Evolutionary conservation across 2,329 filamentous ascomycete genomes (phyloP), one percentile per base, ranked within the genome.

Genomic region (Escovopsis weberi): DNA sequence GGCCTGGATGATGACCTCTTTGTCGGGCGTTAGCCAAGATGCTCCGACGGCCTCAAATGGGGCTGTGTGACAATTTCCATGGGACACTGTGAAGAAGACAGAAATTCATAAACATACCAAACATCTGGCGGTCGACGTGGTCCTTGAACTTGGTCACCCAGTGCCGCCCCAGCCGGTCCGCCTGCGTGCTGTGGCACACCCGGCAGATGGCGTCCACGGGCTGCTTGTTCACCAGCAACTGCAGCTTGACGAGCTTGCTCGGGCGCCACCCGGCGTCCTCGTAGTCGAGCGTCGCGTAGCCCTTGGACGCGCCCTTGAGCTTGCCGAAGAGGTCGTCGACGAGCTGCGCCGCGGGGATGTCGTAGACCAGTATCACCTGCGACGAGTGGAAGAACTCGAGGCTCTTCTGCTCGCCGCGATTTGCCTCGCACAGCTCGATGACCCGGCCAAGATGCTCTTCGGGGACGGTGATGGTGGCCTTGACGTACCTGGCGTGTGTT

Each of bases 301-400:
- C 91, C 59, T 94, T 95, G 2, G 88, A 95, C 0, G 78, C 75
- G 33, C 87, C 85, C 61, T 98, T 98, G 42, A 98, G 70, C 62
- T 94, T 95, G 41, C 91, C 91, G 59, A 98, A 98, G 57, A 98
- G 82, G 61, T 98, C 91, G 53, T 96, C 91, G 1, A 98, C 91
- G 4, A 98, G 70, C 42, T 94, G 85, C 2, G 87, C 79, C 1
- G 94, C 72, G 0, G 91, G 91, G 1, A 98, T 65, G 41, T 88
- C 78, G 59, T 98, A 98, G 54, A 89, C 89, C 32, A 98, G 67
- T 48, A 98, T 96, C 45, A 96, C 89, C 61, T 98, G 91, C 0
- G 81, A 85, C 2, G 83, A 70, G 11, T 87, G 87, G 64, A 96
- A 95, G 66, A 94, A 96, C 49, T 86, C 85, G 33, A 98, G 67